Base-by-base conservation (phyloP, 2,329 filamentous ascomycete species). In the Hymenoscyphus fraxineus region DNA sequence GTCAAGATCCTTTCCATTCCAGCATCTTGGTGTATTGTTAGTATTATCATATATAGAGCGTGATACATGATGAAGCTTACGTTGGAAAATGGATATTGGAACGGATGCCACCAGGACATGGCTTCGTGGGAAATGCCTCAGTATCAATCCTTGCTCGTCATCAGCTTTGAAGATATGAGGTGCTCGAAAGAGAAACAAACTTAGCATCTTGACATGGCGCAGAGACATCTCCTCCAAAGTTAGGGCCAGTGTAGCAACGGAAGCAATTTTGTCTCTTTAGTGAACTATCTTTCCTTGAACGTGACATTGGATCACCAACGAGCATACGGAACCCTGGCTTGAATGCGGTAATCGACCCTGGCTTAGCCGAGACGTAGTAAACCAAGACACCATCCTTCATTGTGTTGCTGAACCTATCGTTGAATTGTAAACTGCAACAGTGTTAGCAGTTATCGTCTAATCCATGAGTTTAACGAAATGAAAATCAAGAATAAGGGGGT, bases 41-140 rank as follows among this genome's bases (percentile, higher is more conserved):
- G 54, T 47, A 31, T 31, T 38, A 19, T 19, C 35, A 10, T 32
- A 19, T 38, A 15, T 39, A 1, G 54, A 47, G 40, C 6, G 27
- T 6, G 15, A n/a, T 4, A n/a, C 0, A 31, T 6, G 47, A 32
- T 5, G 15, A 35, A 78, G 58, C 87, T 83, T 47, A 83, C 80
- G 65, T 66, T 1, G 91, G 91, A 79, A 96, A 95, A 83, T 90
- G 90, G 67, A 94, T 78, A 77, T 96, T 92, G 57, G 93, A 80
- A 59, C 92, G 89, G 58, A 95, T 80, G 61, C 85, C 79, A 32
- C 79, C 75, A 6, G 78, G 77, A 71, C 86, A 88, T 65, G 81
- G 81, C 64, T 79, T 78, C 66, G 79, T 78, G 1, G 85, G 86
- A 38, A 89, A 79, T 16, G 77, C 75, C 16, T 77, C 76, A 4